A percentile compares a stretch with the other conserved stretches of the same genome.
These are phyloP conservation scores for Penicillium canariense DNA, from an alignment of 495 filamentous ascomycete genomes.

Conservation along the genomic window DNA sequence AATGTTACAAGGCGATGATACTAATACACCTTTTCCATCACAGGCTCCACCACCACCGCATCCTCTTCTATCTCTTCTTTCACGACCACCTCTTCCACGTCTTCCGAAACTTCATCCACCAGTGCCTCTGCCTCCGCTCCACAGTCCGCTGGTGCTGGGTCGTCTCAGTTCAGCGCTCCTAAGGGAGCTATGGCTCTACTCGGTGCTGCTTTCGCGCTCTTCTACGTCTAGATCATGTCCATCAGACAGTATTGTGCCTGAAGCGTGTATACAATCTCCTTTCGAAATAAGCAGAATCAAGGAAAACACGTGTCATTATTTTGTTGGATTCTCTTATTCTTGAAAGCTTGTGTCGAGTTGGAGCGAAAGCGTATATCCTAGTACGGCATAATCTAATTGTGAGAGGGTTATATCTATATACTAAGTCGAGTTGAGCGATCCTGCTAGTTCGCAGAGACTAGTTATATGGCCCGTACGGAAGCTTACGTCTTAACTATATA, in stretches of 20 bases:
- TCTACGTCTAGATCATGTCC: slow-evolving; percentile 8
- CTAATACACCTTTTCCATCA: neutral
- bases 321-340: neutral
- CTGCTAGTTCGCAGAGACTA: neutral
- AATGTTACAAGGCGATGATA: slow-evolving; percentile 2
- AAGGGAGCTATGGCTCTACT: slow-evolving; percentile 10
- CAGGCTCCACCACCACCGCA: neutral
- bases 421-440: neutral
- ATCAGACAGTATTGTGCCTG: neutral
- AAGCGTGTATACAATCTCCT: neutral
- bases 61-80: neutral
- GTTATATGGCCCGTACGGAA: neutral
- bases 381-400: neutral
- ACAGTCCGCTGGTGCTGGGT: slow-evolving; percentile 6
- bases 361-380: neutral
- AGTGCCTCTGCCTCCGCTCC: neutral
- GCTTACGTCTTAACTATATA: neutral
- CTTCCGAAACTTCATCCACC: neutral
- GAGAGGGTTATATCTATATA: neutral
- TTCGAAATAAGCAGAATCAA: neutral
- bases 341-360: neutral
- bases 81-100: neutral
- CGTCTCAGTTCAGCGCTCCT: slow-evolving; percentile 6
- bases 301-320: neutral
- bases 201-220: slow-evolving; percentile 12